Evolutionary conservation across 257 asterid species (phyloP).

Genomic region (Perilla frutescens): DNA sequence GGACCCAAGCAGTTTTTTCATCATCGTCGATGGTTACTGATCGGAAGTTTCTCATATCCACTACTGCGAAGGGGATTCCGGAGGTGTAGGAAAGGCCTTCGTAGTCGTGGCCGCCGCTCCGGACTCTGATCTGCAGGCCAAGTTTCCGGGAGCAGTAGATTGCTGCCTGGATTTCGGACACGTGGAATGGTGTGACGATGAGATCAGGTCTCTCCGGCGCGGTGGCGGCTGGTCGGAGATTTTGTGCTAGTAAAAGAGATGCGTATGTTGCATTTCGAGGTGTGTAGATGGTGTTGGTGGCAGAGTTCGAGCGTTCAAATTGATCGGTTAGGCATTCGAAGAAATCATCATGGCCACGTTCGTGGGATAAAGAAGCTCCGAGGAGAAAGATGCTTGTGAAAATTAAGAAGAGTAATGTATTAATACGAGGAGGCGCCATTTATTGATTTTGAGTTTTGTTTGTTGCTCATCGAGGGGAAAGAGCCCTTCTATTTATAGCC

Average conservation of each 20-base stretch:
- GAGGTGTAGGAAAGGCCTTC: constrained; percentile 29
- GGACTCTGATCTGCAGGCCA: constrained; percentile 26
- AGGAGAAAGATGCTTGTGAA: not conserved
- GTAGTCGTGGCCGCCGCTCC: constrained; percentile 34
- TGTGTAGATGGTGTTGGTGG: constrained; percentile 16
- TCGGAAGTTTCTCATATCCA: constrained; percentile 25
- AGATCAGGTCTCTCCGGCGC: constrained; percentile 3
- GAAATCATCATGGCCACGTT: not conserved
- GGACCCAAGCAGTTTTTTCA: constrained; percentile 22
- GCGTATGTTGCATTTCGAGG: constrained; percentile 27
- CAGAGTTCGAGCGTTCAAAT: not conserved
- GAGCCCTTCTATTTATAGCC: constrained; percentile 10
- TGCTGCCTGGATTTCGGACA: constrained; percentile 25
- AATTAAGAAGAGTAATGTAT: not conserved
- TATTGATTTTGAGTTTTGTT: not conserved
- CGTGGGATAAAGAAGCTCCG: not conserved
- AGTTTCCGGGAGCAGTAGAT: constrained; percentile 25
- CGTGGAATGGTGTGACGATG: constrained; percentile 27
- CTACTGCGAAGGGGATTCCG: not conserved
- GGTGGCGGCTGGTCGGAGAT: constrained; percentile 17
- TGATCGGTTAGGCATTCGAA: constrained; percentile 17
- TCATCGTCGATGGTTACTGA: not conserved
- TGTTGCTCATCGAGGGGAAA: too few relatives aligned
- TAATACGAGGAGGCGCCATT: constrained; percentile 17
- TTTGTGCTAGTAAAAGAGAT: constrained; percentile 7